Evolutionary conservation across 192 early-diverging fungal species (phyloP), one percentile per base, ranked within the genome.

Genomic region (Linnemannia schmuckeri): DNA sequence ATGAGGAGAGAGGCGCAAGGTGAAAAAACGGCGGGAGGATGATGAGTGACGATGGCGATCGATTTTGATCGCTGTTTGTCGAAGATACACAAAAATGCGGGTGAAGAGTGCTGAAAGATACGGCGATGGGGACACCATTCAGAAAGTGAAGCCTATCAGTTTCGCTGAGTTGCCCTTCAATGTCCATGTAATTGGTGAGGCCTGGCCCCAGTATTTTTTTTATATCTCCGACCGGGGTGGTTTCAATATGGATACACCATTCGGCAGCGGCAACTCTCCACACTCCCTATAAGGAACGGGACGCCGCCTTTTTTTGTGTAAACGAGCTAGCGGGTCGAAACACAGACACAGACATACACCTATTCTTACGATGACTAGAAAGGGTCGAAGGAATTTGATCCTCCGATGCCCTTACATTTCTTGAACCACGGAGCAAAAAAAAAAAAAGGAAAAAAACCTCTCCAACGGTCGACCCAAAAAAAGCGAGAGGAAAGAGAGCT

Each of bases 191-290:
- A 10, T 18, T 52, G 49, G 49, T 52, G 49, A 52, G 27, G 61
- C 12, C 61, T 66, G 61, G 61, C 61, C 61, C 61, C 61, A 66
- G 61, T 66, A 12, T 66, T 66, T 57, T 52, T 57, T 66, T 66
- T 33, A 24, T 8, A 33, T 66, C 2, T 30, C 61, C 61, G 61
- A 66, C 61, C 30, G 61, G 61, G 49, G 3, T 17, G 49, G 5
- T 20, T 52, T 63, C n/a, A 66, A 66, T 9, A 30, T 66, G 61
- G 61, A 66, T 66, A 66, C 27, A 33, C 27, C n/a, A 15, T 66
- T 52, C 49, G 49, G 20, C 49, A 22, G 49, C 49, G 49, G 49
- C 49, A 33, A 66, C 61, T 66, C 30, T 66, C 61, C 61, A 66
- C 61, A 66, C 10, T 66, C 27, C 13, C 15, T 33, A 15, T 30